Base-by-base conservation (phyloP, 129 eudicot species). In the Flaveria trinervia region DNA sequence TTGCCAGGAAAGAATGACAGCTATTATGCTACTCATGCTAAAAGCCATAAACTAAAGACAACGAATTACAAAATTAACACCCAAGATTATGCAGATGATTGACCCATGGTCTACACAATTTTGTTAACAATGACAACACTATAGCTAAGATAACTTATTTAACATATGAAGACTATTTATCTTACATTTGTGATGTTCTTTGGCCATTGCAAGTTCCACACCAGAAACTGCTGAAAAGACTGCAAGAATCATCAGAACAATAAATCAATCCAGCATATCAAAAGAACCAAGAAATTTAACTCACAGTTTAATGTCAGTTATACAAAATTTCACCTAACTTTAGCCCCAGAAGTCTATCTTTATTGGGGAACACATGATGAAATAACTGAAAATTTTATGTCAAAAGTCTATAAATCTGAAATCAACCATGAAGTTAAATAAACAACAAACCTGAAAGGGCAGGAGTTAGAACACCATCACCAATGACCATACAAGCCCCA, bases 401-500 rank as follows among this genome's bases (percentile, higher is more conserved):
- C 50, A 36, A 20, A 75, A 43, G 17, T 68, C 77, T 59, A 65
- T 57, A 62, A 23, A 49, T 36, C 14, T 14, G 20, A 52, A 67
- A 22, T 0, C 13, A 66, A 74, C 56, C 22, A 55, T 74, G 7
- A 22, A 64, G 59, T 4, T 54, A 60, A 0, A 25, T 3, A 70
- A 48, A 39, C 9, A 60, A 12, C 60, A 57, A 73, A 93, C 98
- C 97, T 26, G 98, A 94, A 75, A 94, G 89, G 6, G 98, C 97
- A 7, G 98, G 98, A 9, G 96, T 89, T 48, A 94, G 88, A 66
- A 94, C 86, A 45, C 98, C 98, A 86, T 93, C 97, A n/a, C 98
- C 97, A 79, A 93, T 93, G 61, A 93, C 98, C 98, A 94, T 94
- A 91, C 98, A 94, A 84, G 98, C 90, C 54, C 98, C 98, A 80